phyloP scores from a whole-genome alignment of 495 filamentous ascomycete genomes.

The Amniculicola lignicola region DNA sequence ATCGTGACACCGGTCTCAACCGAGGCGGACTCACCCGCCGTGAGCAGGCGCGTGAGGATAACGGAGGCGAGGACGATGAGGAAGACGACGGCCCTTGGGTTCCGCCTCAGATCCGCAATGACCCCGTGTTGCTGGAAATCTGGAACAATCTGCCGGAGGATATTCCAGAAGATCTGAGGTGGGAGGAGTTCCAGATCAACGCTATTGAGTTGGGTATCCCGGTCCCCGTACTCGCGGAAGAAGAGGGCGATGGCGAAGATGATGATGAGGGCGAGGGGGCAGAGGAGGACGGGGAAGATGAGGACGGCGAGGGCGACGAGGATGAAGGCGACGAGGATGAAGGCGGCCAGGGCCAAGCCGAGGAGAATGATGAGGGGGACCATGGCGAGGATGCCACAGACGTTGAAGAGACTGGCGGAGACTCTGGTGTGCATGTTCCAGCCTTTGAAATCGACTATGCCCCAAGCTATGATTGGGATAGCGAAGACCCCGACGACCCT shows the following conservation, averaged over 20 bases:
- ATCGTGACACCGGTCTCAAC: conserved; percentile 27
- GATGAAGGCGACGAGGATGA: neutral
- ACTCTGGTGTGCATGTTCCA: too few species aligned
- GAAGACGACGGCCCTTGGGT: neutral
- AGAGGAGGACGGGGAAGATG: neutral
- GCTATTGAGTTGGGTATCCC: neutral
- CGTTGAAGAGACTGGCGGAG: too few species aligned
- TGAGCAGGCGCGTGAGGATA: neutral
- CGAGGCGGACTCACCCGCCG: conserved; percentile 17
- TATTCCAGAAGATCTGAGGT: neutral
- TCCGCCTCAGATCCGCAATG: neutral
- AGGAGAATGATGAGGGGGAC: conserved; percentile 5
- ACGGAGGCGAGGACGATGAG: conserved; percentile 5
- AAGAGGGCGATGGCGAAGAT: conserved; percentile 10
- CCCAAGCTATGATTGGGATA: too few species aligned
- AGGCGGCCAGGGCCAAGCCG: neutral
- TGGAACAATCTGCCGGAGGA: neutral
- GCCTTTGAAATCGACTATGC: too few species aligned
- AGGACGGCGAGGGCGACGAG: neutral
- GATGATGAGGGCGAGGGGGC: conserved; percentile 1
- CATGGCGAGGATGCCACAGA: too few species aligned
- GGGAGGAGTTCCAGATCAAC: neutral
- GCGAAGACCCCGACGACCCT: too few species aligned
- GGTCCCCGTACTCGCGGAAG: neutral
- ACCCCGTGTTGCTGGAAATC: neutral